A percentile compares a stretch with the other conserved stretches of the same genome.
phyloP scores from a whole-genome alignment of 495 filamentous ascomycete species.

The Jackrogersella multiformis region DNA sequence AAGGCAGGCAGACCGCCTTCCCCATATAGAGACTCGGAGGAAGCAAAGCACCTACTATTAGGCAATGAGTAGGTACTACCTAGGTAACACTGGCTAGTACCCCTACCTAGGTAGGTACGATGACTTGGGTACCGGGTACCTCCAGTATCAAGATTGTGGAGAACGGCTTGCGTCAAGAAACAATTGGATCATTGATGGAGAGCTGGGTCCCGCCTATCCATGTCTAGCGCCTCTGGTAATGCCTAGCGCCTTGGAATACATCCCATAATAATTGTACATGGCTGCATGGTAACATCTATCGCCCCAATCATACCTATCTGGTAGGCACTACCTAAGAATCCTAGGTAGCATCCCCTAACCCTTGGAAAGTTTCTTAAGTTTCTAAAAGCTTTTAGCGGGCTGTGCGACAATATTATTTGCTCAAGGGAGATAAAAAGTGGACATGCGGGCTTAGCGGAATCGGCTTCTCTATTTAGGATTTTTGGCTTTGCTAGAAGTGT shows the following conservation, averaged over 20 bases:
- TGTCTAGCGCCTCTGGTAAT: slow-evolving; percentile 4
- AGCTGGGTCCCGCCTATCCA: not conserved
- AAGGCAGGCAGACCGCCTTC: slow-evolving; percentile 34
- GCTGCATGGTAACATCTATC: not conserved
- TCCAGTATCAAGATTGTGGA: slow-evolving; percentile 25
- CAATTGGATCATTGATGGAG: slow-evolving; percentile 3
- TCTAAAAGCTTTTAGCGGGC: slow-evolving; percentile 17
- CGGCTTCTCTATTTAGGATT: slow-evolving; percentile 40
- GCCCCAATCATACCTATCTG: too few species aligned
- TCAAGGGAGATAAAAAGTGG: slow-evolving; percentile 10
- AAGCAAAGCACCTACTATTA: slow-evolving; percentile 36
- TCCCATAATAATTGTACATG: not conserved
- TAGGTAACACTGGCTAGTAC: too few species aligned
- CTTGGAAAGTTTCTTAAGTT: not conserved
- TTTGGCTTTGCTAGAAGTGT: slow-evolving; percentile 27
- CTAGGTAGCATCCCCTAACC: not conserved
- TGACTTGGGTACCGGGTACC: not conserved
- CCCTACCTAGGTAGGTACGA: too few species aligned
- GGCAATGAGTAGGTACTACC: too few species aligned
- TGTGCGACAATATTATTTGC: slow-evolving; percentile 22
- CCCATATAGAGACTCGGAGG: slow-evolving; percentile 37
- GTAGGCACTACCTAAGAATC: too few species aligned
- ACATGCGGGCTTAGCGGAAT: slow-evolving; percentile 34
- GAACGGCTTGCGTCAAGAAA: slow-evolving; percentile 18
- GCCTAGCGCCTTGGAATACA: not conserved